Percentiles rank a stretch among this genome's conserved stretches.
Evolutionary conservation across 108 stramenopile species (phyloP).

Genomic region (Schizochytrium sp.): DNA sequence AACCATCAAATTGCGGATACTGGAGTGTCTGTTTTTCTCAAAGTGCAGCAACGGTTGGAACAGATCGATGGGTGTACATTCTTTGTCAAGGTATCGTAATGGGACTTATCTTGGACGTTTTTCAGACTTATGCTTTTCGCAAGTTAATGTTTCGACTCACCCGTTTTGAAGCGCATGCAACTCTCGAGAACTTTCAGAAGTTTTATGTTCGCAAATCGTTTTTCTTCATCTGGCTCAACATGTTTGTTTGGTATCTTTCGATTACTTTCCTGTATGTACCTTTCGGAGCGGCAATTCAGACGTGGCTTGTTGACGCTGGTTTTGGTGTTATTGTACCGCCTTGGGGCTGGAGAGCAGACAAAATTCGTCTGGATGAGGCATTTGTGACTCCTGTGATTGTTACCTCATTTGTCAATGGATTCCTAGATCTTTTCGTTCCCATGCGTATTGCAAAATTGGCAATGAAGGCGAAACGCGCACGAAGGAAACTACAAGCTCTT

Average conservation of each 20-base stretch:
- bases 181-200: slow-evolving; percentile 8
- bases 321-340: slow-evolving; percentile 13
- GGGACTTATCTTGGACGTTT: slow-evolving; percentile 47
- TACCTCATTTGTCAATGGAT: slow-evolving; percentile 13
- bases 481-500: not conserved
- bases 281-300: not conserved
- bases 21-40: slow-evolving; percentile 17
- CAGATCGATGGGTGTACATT: slow-evolving; percentile 59
- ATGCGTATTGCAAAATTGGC: not conserved
- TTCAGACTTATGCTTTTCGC: not conserved
- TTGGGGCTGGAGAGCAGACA: slow-evolving; percentile 48
- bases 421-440: slow-evolving; percentile 22
- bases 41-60: not conserved
- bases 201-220: slow-evolving; percentile 27
- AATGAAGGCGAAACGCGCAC: not conserved
- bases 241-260: slow-evolving; percentile 47
- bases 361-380: slow-evolving; percentile 54
- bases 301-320: not conserved
- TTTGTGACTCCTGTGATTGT: slow-evolving; percentile 48
- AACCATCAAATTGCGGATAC: not conserved
- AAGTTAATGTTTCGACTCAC: slow-evolving; percentile 16
- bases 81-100: slow-evolving; percentile 55
- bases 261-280: slow-evolving; percentile 46
- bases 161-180: not conserved
- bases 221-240: slow-evolving; percentile 56